A percentile compares a stretch with the other conserved stretches of the same genome.
These are phyloP conservation scores for Alloascoidea hylecoeti DNA, from an alignment of 805 yeast species.

Conservation along the genomic window DNA sequence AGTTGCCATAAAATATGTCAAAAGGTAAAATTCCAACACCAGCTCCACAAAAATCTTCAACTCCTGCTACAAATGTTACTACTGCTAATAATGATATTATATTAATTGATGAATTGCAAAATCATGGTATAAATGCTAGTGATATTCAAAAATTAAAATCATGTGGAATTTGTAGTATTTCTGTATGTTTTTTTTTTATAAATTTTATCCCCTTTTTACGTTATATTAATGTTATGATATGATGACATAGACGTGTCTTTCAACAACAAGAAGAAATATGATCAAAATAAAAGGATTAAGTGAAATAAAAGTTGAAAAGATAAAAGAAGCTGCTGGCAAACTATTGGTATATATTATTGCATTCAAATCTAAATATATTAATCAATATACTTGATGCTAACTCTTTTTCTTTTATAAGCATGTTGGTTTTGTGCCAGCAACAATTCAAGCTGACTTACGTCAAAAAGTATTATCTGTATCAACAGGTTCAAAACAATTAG, in stretches of 20 bases:
- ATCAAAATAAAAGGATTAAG: slow-evolving; percentile 57
- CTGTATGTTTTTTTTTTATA: slow-evolving; percentile 26
- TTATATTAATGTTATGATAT: background rate
- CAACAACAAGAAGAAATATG: slow-evolving; percentile 52
- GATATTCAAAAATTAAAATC: slow-evolving; percentile 56
- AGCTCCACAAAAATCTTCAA: too few species aligned
- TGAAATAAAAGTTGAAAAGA: slow-evolving; percentile 66
- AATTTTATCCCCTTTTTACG: background rate
- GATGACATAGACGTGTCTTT: slow-evolving; percentile 26
- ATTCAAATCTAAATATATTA: background rate
- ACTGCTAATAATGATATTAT: slow-evolving; percentile 17
- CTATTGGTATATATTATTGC: slow-evolving; percentile 21
- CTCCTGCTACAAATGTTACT: too few species aligned
- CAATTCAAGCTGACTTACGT: slow-evolving; percentile 45
- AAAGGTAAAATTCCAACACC: too few species aligned
- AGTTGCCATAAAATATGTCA: too few species aligned
- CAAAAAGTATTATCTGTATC: slow-evolving; percentile 49
- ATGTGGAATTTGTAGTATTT: slow-evolving; percentile 55
- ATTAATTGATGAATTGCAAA: slow-evolving; percentile 36
- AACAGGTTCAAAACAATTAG: slow-evolving; percentile 58
- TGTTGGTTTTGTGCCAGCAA: slow-evolving; percentile 57
- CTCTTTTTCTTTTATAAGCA: slow-evolving; percentile 19
- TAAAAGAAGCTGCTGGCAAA: slow-evolving; percentile 60
- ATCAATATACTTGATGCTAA: background rate
- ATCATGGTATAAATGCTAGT: slow-evolving; percentile 57